Evolutionary conservation across 345 rosid genomes (phyloP).

Genomic region (Populus euphratica): DNA sequence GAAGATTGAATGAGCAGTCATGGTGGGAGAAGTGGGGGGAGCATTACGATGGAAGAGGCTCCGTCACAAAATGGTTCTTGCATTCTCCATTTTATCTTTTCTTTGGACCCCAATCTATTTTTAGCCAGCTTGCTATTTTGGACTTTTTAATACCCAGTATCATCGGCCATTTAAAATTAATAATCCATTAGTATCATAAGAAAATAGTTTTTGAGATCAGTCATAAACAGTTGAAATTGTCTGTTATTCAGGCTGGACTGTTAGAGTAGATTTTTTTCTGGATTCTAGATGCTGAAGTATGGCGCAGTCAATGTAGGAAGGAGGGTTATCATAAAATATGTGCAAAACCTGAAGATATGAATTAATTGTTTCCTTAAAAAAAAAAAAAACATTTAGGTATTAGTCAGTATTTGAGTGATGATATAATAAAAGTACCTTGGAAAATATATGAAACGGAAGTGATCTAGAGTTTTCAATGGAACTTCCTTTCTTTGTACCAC

Average conservation of each 20-base stretch:
- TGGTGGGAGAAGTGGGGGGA: conserved; percentile 99
- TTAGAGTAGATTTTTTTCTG: not conserved
- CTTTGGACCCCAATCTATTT: not conserved
- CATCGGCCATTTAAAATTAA: not conserved
- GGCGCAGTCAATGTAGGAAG: not conserved
- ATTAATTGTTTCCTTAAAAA: not conserved
- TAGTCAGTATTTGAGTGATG: not conserved
- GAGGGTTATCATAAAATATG: not conserved
- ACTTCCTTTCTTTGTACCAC: not conserved
- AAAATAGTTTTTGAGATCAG: not conserved
- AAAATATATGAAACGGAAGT: not conserved
- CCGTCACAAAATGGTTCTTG: conserved; percentile 88
- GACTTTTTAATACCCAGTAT: not conserved
- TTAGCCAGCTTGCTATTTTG: not conserved
- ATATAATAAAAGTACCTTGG: not conserved
- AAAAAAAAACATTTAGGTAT: not conserved
- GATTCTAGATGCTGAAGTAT: not conserved
- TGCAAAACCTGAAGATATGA: not conserved
- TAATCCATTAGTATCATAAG: not conserved
- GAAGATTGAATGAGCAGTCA: conserved; percentile 91
- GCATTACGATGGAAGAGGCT: conserved; percentile 97
- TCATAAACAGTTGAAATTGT: not conserved
- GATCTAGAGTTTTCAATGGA: not conserved
- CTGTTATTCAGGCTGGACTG: not conserved
- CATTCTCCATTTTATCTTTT: not conserved